phyloP scores from a whole-genome alignment of 768 basidiomycete species.

The Baorangia bicolor region DNA sequence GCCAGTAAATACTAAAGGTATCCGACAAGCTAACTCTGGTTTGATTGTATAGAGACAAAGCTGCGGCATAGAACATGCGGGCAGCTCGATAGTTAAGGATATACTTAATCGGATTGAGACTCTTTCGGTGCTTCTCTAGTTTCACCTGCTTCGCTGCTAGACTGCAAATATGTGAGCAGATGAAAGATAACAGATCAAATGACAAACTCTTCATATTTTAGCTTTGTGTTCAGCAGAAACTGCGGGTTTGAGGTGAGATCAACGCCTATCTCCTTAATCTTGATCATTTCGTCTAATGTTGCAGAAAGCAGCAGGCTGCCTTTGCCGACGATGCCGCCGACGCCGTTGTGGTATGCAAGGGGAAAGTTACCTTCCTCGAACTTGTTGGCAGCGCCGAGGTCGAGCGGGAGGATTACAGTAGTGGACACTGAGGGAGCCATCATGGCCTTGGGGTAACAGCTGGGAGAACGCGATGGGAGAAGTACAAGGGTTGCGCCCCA shows the following conservation, averaged over 20 bases:
- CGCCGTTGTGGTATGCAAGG: not conserved
- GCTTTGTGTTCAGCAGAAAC: not conserved
- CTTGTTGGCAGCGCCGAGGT: not conserved
- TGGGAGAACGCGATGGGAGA: too few relatives aligned
- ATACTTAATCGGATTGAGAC: not conserved
- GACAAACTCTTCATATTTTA: not conserved
- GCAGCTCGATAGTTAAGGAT: not conserved
- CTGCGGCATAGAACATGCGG: not conserved
- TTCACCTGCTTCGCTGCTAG: not conserved
- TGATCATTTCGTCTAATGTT: conserved; percentile 3
- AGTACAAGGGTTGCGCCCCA: too few relatives aligned
- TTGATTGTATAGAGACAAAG: not conserved
- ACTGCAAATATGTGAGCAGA: not conserved
- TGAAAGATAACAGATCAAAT: too few relatives aligned
- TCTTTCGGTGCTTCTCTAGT: not conserved
- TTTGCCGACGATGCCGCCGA: not conserved
- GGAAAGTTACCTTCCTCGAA: not conserved
- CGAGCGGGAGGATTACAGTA: not conserved
- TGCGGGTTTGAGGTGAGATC: too few relatives aligned
- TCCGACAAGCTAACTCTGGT: too few relatives aligned
- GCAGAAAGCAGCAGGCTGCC: not conserved
- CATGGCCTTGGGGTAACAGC: too few relatives aligned
- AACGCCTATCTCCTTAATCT: not conserved
- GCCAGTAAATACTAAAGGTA: too few relatives aligned
- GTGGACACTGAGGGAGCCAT: not conserved